Base-by-base conservation (phyloP, 352 stramenopile species). In the Globisporangium uncinulatum region DNA sequence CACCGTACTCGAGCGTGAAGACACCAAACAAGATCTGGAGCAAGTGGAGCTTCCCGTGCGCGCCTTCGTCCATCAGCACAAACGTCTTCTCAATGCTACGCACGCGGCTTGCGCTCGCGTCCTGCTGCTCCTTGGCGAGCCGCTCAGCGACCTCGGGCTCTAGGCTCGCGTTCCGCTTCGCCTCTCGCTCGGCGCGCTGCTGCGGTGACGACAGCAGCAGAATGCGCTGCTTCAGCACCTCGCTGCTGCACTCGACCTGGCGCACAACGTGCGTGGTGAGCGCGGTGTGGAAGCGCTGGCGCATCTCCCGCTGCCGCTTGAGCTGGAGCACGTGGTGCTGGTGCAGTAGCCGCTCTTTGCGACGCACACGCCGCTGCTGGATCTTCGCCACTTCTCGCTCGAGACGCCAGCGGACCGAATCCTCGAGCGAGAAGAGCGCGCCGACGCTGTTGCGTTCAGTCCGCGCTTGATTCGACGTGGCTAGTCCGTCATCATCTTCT, bases 141-240 rank as follows among this genome's bases (percentile, higher is more conserved):
- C 82, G 73, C 57, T 90, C 75, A 1, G 71, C 57, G 13, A 87
- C 59, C 51, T 84, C 77, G 5, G 80, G 80, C 56, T 90, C 77
- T 10, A 82, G 59, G 32, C 56, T 61, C 15, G 76, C 55, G 39
- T 51, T 65, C 10, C 64, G 70, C 11, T 65, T 53, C 31, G 61
- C 36, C 17, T 77, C 59, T 62, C 74, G 61, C 17, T 90, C 69
- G 6, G 70, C 69, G 6, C 73, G 46, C 21, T 76, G 67, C 47
- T 87, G 76, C 0, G 74, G 76, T 0, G 76, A 74, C 2, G 74
- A 74, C 15, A 88, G 60, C 1, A 88, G 43, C 57, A 90, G 41
- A 44, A 88, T 86, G 2, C 69, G 64, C 54, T 87, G 78, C 39
- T 75, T 68, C 51, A 80, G 70, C 1, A 89, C 48, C 46, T 88